Base-by-base conservation (phyloP, 2,329 filamentous ascomycete genomes). In the Pseudogymnoascus sp. region DNA sequence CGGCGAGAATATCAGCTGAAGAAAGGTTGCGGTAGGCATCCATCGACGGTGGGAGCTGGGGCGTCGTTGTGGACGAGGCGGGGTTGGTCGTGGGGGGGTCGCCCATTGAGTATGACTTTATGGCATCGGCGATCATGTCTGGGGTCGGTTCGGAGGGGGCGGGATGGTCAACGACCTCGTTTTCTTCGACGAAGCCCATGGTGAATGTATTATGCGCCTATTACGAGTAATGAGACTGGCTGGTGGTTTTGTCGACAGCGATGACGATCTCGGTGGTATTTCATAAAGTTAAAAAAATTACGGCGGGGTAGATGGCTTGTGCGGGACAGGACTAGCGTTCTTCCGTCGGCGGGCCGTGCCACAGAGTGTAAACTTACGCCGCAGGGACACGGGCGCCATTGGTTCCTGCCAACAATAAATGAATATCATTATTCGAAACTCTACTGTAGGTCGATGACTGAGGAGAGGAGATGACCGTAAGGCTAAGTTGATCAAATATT, bases 1-100 rank as follows among this genome's bases (percentile, higher is more conserved):
- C 83, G 56, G 80, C 77, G 42, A 87, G 71, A 37, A 90, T 76
- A 67, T 89, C 84, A 59, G 87, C 83, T 0, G 78, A 78, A 4
- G 80, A 80, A 71, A 85, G 80, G 63, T 80, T 78, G 65, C 80
- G 81, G 50, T 84, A 77, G 1, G 80, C 80, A 17, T 82, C 82
- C 78, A 87, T 84, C 4, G 76, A 77, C 0, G 85, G 84, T 4
- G 86, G 85, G 65, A 87, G 75, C 9, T 65, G 62, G 7, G 72
- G 71, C 10, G 29, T 56, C 35, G 67, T 66, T 15, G 65, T 70
- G 59, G 50, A 56, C 26, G 46, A 33, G 50, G 50, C 17, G 50
- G 50, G 50, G 50, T 33, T 9, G 35, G 38, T 38, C 7, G 21
- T 10, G 26, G 33, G 19, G 5, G 56, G 17, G 2, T 17, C 13